Percentiles rank a stretch among this genome's conserved stretches.
Conservation (phyloP, 139 green algal species). For the Nannochloris sp. region DNA sequence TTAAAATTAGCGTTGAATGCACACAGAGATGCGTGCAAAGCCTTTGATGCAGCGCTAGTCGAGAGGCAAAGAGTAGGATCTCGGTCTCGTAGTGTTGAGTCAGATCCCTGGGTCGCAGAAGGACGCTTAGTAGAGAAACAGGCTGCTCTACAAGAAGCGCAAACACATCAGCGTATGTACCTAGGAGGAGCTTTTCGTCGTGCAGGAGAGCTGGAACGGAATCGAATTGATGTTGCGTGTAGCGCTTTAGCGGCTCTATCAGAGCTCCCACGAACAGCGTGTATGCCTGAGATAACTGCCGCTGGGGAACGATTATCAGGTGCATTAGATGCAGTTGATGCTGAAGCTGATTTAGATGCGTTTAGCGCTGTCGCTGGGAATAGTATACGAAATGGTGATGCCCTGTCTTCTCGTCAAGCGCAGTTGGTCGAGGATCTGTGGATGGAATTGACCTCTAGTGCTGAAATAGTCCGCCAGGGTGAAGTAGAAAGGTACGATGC, state of each 20-base stretch:
- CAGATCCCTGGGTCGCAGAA: constrained; percentile 56
- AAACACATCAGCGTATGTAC: constrained; percentile 36
- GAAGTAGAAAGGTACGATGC: constrained; percentile 46
- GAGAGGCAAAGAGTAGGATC: constrained; percentile 6
- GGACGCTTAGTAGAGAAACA: constrained; percentile 37
- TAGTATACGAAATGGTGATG: constrained; percentile 21
- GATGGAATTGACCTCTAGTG: constrained; percentile 55
- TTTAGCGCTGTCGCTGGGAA: constrained; percentile 13
- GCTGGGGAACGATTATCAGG: neutral
- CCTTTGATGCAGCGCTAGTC: constrained; percentile 10
- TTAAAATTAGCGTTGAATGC: constrained; percentile 24
- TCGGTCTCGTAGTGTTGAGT: constrained; percentile 15
- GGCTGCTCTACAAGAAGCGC: constrained; percentile 22
- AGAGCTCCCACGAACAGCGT: neutral
- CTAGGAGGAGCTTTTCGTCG: constrained; percentile 35
- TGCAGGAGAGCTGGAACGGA: constrained; percentile 39
- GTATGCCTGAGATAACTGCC: neutral
- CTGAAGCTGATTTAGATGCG: constrained; percentile 18
- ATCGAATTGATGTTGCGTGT: constrained; percentile 22
- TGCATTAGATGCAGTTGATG: constrained; percentile 6
- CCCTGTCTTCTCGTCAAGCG: constrained; percentile 44
- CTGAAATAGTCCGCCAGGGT: constrained; percentile 60
- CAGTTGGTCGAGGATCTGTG: constrained; percentile 38
- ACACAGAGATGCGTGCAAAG: constrained; percentile 23
- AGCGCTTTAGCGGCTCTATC: constrained; percentile 13